Evolutionary conservation across 805 yeast genomes (phyloP), one percentile per base, ranked within the genome.

Genomic region (Wickerhamomyces bisporus): DNA sequence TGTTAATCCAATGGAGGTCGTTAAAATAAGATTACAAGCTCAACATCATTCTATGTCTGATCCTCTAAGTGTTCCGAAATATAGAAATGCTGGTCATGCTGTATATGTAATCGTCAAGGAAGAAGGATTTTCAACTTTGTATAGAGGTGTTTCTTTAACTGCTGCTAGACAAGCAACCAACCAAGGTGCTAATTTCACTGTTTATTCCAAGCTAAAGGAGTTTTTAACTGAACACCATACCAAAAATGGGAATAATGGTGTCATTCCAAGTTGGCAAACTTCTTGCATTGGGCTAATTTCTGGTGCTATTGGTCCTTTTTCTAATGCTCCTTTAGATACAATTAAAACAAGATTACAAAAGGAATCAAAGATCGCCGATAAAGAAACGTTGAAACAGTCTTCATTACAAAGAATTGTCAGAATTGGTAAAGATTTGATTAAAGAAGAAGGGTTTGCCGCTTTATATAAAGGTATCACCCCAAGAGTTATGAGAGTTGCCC

Each of bases 401-500:
- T 91, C 93, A 25, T 60, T 86, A 62, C 77, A 75, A 39, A 77
- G 95, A 64, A 88, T 91, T 52, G 64, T 73, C 27, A 75, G 89
- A 60, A 91, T 93, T 55, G 86, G 94, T 43, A 67, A 68, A 34
- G 89, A 81, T 55, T 73, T 91, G 62, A 68, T 89, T 49, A 80
- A 79, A 59, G 95, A 87, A 68, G 96, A 88, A 66, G 98, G 98
- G 50, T 68, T 79, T 49, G 71, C 75, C 38, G 94, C 96, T 30
- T 75, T 91, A 61, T 91, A 91, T 71, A 86, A 91, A 61, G 98
- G 98, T 68, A 91, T 91, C 59, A 88, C 97, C 18, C 98, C 98
- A 52, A 82, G 98, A 70, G 91, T 91, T 52, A 89, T 91, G 95
- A 83, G 98, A 68, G 98, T 91, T 36, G 98, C 98, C 11, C 97